These are phyloP conservation scores for Trypanosomatidae sp. DNA, from an alignment of 208 protist genomes.

Conservation along the genomic window DNA sequence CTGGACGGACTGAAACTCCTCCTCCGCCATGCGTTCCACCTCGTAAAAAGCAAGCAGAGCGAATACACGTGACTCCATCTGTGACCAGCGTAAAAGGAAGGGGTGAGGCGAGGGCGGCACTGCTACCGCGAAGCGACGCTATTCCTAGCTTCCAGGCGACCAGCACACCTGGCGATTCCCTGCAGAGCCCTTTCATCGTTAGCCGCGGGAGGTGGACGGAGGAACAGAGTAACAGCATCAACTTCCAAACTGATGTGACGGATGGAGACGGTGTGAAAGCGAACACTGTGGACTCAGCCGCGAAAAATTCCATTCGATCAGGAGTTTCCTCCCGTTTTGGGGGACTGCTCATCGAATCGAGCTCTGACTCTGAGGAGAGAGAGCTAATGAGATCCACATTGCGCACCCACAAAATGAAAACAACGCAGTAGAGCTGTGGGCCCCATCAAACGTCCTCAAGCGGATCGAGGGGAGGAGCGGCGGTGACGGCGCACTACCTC, in stretches of 20 bases:
- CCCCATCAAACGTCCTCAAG: neutral
- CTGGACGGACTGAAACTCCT: neutral
- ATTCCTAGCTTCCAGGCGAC: neutral
- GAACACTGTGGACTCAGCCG: neutral
- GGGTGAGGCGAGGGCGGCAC: neutral
- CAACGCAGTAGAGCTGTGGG: neutral
- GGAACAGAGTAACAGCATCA: neutral
- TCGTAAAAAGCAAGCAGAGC: neutral
- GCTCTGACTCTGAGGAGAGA: constrained; percentile 43
- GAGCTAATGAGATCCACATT: neutral
- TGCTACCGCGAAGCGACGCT: neutral
- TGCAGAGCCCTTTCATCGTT: constrained; percentile 7
- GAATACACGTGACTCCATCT: neutral
- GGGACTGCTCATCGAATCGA: constrained; percentile 23
- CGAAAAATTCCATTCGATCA: neutral
- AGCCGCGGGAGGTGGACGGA: neutral
- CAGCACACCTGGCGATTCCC: neutral
- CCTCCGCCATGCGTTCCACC: constrained; percentile 4
- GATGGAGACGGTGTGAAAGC: neutral
- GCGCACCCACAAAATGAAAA: neutral
- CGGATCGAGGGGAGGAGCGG: neutral
- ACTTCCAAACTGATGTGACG: neutral
- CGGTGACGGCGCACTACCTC: neutral
- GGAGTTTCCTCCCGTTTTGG: constrained; percentile 16
- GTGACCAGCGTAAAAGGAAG: neutral